These are phyloP conservation scores for Taphrina flavorubra DNA, from an alignment of 1,139 yeast genomes.

Conservation along the genomic window DNA sequence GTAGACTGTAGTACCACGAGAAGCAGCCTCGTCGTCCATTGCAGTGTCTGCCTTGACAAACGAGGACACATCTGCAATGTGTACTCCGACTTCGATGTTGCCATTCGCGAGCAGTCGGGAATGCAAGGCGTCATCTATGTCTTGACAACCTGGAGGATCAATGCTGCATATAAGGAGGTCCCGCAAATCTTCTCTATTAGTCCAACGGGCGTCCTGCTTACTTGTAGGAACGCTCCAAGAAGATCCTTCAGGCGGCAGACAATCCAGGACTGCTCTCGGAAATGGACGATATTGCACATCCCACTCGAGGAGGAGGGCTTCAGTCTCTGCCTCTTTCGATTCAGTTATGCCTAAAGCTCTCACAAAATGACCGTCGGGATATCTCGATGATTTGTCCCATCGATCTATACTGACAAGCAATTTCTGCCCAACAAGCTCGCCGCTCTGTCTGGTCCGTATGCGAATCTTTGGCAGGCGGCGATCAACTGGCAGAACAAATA, in stretches of 20 bases:
- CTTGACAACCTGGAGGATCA: conserved; percentile 98
- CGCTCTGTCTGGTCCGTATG: conserved; percentile 84
- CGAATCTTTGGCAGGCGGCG: conserved; percentile 83
- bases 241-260: conserved; percentile 91
- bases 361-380: conserved; percentile 94
- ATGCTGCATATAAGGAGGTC: conserved; percentile 90
- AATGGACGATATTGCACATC: conserved; percentile 97
- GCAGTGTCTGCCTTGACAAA: conserved; percentile 94
- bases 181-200: conserved; percentile 79
- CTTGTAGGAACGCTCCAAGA: conserved; percentile 84
- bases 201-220: conserved; percentile 61
- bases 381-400: conserved; percentile 84
- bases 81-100: conserved; percentile 95
- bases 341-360: conserved; percentile 88
- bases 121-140: conserved; percentile 97
- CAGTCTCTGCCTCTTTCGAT: conserved; percentile 94
- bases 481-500: conserved; percentile 89
- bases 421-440: conserved; percentile 80
- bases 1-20: conserved; percentile 96
- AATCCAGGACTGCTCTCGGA: conserved; percentile 85
- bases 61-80: conserved; percentile 98
- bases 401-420: conserved; percentile 90
- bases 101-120: conserved; percentile 87
- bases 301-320: conserved; percentile 88
- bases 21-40: conserved; percentile 92